Evolutionary conservation across 192 early-diverging fungal genomes (phyloP), one percentile per base, ranked within the genome.

Genomic region (Coemansia sp.): DNA sequence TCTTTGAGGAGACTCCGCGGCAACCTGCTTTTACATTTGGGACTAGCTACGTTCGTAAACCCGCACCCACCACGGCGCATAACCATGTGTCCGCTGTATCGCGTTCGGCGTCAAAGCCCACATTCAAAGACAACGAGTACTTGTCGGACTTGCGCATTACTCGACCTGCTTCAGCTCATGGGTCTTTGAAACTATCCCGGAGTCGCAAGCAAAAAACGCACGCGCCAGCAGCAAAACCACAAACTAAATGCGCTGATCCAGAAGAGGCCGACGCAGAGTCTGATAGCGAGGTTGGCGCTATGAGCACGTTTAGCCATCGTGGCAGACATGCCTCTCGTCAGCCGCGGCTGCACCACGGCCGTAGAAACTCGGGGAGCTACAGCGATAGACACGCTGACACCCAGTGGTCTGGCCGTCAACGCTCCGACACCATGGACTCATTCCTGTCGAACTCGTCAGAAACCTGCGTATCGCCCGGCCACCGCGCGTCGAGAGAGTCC

Each of bases 191-290:
- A 16, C 19, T 16, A 1, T 27, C 66, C 19, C 60, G 65, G n/a
- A 53, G 59, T 19, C 46, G 72, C 24, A 73, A 53, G 41, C 44
- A 17, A 14, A 50, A 59, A 8, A 39, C 62, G 39, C 50, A 63
- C 36, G 45, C 53, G 11, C 14, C 56, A 9, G 21, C 56, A 4
- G 29, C 37, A 35, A 51, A 42, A 31, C 37, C 45, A 7, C 4
- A 42, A n/a, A 2, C 27, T n/a, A 4, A 27, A 6, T 35, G 59
- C 36, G 39, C 45, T 17, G 78, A 81, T 34, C 78, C 78, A 0
- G 35, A 67, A 0, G 78, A 81, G 31, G 78, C 78, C 9, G 78
- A 81, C 44, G 78, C 62, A 10, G 78, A 81, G 64, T 81, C 74
- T 5, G 78, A 81, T 45, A 75, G 69, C 61, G 72, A 69, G n/a